Evolutionary conservation across 257 asterid genomes (phyloP), one percentile per base, ranked within the genome.

Genomic region (Eucommia ulmoides): DNA sequence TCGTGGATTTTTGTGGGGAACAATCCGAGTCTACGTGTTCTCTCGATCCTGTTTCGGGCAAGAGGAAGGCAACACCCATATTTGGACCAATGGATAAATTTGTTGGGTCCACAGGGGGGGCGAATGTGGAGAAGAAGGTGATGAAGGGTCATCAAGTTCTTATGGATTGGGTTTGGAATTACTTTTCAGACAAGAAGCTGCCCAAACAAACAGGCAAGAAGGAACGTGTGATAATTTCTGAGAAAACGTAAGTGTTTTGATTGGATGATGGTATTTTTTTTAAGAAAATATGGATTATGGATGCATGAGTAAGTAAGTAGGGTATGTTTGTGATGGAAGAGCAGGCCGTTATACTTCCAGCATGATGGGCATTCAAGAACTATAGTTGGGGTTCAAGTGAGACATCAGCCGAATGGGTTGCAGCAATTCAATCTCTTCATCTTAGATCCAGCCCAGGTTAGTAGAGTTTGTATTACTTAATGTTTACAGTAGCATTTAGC

Each of bases 281-380:
- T n/a, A n/a, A n/a, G n/a, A n/a, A n/a, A n/a, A n/a, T n/a, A n/a
- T n/a, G n/a, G n/a, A n/a, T n/a, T n/a, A n/a, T n/a, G n/a, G n/a
- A n/a, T n/a, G n/a, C n/a, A n/a, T n/a, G n/a, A n/a, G n/a, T n/a
- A n/a, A n/a, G n/a, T n/a, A n/a, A n/a, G n/a, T n/a, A n/a, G n/a
- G n/a, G n/a, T n/a, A n/a, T n/a, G n/a, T n/a, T n/a, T n/a, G n/a
- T n/a, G n/a, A n/a, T n/a, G n/a, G n/a, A n/a, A n/a, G 52, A 49
- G 51, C 79, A 89, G 96, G 74, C 97, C 97, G 22, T 60, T 82
- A 74, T 89, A 89, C 70, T 84, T 89, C 72, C 96, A 89, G 72
- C 94, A 84, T 56, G 85, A 89, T 51, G 96, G 96, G 33, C 82
- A 89, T 61, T 89, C 97, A 24, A 84, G 97, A 78, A 89, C 96